Evolutionary conservation across 2,329 filamentous ascomycete species (phyloP).

Genomic region (Chaetomium olivaceum): DNA sequence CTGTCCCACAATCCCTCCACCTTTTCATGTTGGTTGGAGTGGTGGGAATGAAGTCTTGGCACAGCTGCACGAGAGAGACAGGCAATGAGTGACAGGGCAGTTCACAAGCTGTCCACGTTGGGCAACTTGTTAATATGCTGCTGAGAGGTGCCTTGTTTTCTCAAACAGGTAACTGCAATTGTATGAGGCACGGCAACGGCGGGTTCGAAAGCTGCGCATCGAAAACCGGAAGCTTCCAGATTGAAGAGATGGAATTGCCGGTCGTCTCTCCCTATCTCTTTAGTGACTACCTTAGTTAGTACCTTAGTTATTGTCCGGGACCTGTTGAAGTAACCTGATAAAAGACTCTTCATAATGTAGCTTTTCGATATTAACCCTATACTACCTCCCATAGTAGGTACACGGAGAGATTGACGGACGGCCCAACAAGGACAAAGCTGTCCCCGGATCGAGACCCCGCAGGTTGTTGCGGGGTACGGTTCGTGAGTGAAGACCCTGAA

Average conservation of each 20-base stretch:
- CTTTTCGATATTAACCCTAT: neutral
- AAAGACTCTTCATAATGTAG: neutral
- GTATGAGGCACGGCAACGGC: neutral
- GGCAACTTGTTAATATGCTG: neutral
- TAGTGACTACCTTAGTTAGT: too few relatives aligned
- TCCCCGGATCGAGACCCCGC: neutral
- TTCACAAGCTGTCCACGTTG: neutral
- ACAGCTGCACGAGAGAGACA: neutral
- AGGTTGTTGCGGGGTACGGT: neutral
- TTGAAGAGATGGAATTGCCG: neutral
- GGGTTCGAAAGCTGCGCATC: neutral
- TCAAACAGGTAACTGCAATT: neutral
- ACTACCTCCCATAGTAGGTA: neutral
- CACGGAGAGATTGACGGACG: neutral
- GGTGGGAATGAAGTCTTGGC: neutral
- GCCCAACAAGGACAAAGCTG: neutral
- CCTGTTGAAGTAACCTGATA: neutral
- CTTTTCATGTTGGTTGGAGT: neutral
- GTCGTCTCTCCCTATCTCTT: neutral
- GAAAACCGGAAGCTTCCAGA: neutral
- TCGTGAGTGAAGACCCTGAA: neutral
- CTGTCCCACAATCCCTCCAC: slow-evolving; percentile 1
- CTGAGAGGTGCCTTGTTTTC: neutral
- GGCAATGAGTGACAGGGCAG: too few relatives aligned
- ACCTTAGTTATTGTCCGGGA: neutral